Evolutionary conservation across 2,329 filamentous ascomycete genomes (phyloP), one percentile per base, ranked within the genome.

Genomic region (Sordariomycetes sp.): DNA sequence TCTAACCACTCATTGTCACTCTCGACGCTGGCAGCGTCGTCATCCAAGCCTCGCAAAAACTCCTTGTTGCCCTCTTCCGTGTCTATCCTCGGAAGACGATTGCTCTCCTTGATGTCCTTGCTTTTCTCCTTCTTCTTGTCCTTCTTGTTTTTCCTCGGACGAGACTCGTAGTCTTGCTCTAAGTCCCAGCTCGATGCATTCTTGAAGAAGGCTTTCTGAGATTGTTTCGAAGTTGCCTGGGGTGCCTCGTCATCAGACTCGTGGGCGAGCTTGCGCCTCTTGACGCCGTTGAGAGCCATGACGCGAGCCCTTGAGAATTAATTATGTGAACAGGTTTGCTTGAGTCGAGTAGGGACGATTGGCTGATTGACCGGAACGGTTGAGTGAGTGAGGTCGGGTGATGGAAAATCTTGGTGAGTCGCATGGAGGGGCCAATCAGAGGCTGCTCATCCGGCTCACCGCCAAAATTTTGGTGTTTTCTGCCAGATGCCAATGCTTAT

Each of bases 161-260:
- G 77, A 40, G 74, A 74, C 58, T 94, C 87, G 66, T 95, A 96
- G 56, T 86, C 82, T 53, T 94, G 83, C 63, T 94, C 92, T 32
- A 94, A 71, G 50, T 94, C 79, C 87, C 90, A 96, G 58, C 78
- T 80, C 39, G 84, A 70, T 6, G 83, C 86, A 49, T 75, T 80
- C 48, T 75, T 75, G 61, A 85, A 73, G 55, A 88, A 87, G 35
- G 73, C 70, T 45, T 73, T 73, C 38, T 75, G 69, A n/a, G 66
- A 57, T 35, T 60, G 66, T 34, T 47, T 37, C 12, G 18, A 12
- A 6, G 35, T 19, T 14, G 45, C 50, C 24, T 42, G 54, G 42
- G 44, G 51, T 10, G 50, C 48, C 30, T 69, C 66, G 29, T 66
- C 67, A 28, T 69, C 64, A 2, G 62, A 59, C 20, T 57, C 59